These are phyloP conservation scores for Zymoseptoria pseudotritici DNA, from an alignment of 2,329 filamentous ascomycete species.

Conservation along the genomic window DNA sequence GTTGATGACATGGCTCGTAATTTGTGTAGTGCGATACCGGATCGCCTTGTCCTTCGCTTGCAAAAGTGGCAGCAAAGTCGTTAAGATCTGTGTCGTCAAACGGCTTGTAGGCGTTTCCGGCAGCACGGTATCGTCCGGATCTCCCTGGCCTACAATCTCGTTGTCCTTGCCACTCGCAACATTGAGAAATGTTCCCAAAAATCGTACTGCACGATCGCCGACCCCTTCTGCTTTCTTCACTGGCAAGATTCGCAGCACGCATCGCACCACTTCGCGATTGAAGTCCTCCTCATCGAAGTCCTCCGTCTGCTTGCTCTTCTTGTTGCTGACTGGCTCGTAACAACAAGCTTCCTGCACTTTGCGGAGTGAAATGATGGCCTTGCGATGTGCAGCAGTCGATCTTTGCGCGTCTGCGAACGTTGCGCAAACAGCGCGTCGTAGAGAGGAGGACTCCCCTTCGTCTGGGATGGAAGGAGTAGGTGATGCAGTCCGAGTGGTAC, in stretches of 20 bases:
- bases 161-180: slow-evolving; percentile 55
- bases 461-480: slow-evolving; percentile 49
- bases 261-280: slow-evolving; percentile 76
- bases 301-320: slow-evolving; percentile 48
- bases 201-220: slow-evolving; percentile 77
- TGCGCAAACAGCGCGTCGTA: slow-evolving; percentile 65
- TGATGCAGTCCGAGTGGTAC: slow-evolving; percentile 21
- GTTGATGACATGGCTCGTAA: slow-evolving; percentile 86
- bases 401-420: slow-evolving; percentile 62
- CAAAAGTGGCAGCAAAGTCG: slow-evolving; percentile 66
- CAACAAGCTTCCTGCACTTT: slow-evolving; percentile 84
- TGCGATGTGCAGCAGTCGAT: slow-evolving; percentile 82
- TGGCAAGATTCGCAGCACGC: slow-evolving; percentile 70
- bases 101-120: slow-evolving; percentile 78
- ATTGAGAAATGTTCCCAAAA: slow-evolving; percentile 78
- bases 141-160: slow-evolving; percentile 35
- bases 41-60: slow-evolving; percentile 87
- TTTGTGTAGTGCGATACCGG: slow-evolving; percentile 80
- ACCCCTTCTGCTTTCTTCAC: slow-evolving; percentile 88
- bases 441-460: slow-evolving; percentile 61
- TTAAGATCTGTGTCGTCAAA: slow-evolving; percentile 67
- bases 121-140: slow-evolving; percentile 54
- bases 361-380: slow-evolving; percentile 76
- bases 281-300: slow-evolving; percentile 81
- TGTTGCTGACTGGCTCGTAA: slow-evolving; percentile 43